phyloP scores from a whole-genome alignment of 192 early-diverging fungal species.

The Dispira parvispora region DNA sequence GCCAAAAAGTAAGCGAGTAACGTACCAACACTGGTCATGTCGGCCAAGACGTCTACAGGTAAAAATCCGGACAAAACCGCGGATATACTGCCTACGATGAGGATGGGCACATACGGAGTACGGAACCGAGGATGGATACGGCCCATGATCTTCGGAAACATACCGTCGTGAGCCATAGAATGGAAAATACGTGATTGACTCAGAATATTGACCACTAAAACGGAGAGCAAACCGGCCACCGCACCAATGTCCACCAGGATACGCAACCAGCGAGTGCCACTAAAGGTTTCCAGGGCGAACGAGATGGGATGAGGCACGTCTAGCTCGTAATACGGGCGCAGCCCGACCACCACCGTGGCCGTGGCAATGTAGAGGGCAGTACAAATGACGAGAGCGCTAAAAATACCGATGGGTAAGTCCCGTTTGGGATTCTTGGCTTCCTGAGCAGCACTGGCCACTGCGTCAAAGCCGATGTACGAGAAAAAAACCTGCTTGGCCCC shows the following conservation, averaged over 20 bases:
- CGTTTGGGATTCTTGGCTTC: constrained; percentile 62
- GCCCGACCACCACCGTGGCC: constrained; percentile 54
- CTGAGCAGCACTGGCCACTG: constrained; percentile 69
- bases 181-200: constrained; percentile 80
- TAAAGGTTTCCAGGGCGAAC: constrained; percentile 17
- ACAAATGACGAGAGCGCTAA: constrained; percentile 56
- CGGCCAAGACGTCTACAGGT: constrained; percentile 66
- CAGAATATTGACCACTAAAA: constrained; percentile 54
- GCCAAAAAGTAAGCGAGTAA: constrained; percentile 74
- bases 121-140: constrained; percentile 51
- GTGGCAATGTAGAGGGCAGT: constrained; percentile 64
- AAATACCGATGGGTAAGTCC: constrained; percentile 74
- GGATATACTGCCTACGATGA: constrained; percentile 42
- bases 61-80: constrained; percentile 51
- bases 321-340: constrained; percentile 37
- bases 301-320: constrained; percentile 36
- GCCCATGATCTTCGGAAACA: constrained; percentile 59
- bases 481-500: constrained; percentile 65
- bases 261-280: constrained; percentile 44
- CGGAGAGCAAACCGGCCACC: constrained; percentile 60
- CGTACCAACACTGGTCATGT: constrained; percentile 75
- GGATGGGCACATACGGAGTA: constrained; percentile 59
- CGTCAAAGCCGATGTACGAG: constrained; percentile 79
- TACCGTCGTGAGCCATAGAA: constrained; percentile 74
- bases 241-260: constrained; percentile 66